Evolutionary conservation across 768 basidiomycete species (phyloP).

Genomic region (Tubosaeta sp.): DNA sequence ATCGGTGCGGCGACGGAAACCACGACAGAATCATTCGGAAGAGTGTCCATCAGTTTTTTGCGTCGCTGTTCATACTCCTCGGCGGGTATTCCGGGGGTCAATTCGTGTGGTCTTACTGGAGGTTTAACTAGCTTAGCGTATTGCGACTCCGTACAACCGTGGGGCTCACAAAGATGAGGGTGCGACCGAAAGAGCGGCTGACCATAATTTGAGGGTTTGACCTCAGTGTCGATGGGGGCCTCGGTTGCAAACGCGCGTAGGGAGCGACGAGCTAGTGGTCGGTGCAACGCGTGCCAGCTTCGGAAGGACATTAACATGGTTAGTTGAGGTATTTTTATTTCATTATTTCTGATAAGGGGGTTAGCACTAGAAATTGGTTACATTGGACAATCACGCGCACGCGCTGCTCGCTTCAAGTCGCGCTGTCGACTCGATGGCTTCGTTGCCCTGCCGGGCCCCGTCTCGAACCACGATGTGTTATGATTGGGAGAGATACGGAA

Average conservation of each 20-base stretch:
- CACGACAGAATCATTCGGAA: slow-evolving; percentile 72
- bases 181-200: slow-evolving; percentile 79
- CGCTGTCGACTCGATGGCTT: slow-evolving; percentile 20
- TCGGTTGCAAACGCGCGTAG: slow-evolving; percentile 34
- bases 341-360: slow-evolving; percentile 1
- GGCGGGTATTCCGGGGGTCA: slow-evolving; percentile 77
- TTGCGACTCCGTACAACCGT: background rate
- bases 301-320: slow-evolving; percentile 18
- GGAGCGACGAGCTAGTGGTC: background rate
- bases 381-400: slow-evolving; percentile 18
- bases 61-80: slow-evolving; percentile 77
- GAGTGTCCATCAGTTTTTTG: slow-evolving; percentile 59
- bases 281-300: slow-evolving; percentile 15
- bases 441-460: slow-evolving; percentile 8
- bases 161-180: slow-evolving; percentile 65
- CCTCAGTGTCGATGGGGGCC: slow-evolving; percentile 19
- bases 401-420: background rate
- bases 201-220: slow-evolving; percentile 73
- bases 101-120: slow-evolving; percentile 56
- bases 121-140: slow-evolving; percentile 2
- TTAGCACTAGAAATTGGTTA: background rate
- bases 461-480: slow-evolving; percentile 22
- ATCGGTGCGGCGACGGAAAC: slow-evolving; percentile 74
- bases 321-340: background rate
- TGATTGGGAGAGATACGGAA: slow-evolving; percentile 40